phyloP scores from a whole-genome alignment of 106 monocot genomes.

The Amphibolis antarctica region DNA sequence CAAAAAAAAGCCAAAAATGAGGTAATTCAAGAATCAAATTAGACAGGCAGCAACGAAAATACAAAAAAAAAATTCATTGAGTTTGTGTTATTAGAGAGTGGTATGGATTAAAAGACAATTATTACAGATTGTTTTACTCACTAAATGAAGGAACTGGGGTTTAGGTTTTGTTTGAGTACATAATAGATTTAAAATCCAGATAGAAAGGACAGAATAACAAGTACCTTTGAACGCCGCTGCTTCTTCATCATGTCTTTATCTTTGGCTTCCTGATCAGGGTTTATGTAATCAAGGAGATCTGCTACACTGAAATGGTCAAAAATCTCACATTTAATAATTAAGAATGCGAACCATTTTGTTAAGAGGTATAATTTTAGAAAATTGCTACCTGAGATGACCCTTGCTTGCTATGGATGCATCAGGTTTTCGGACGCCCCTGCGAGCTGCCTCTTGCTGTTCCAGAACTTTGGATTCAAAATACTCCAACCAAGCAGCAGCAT shows the following conservation, averaged over 20 bases:
- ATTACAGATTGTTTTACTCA: no score
- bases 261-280: constrained; percentile 69
- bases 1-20: neutral
- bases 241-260: constrained; percentile 60
- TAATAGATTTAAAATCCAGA: neutral
- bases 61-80: no score
- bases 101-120: no score
- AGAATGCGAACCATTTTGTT: constrained; percentile 2
- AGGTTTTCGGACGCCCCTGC: constrained; percentile 81
- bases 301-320: constrained; percentile 72
- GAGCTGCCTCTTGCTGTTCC: constrained; percentile 92
- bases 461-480: constrained; percentile 92
- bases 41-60: no score
- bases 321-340: constrained; percentile 19
- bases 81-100: no score
- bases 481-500: constrained; percentile 94
- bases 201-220: neutral
- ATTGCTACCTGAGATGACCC: constrained; percentile 83
- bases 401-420: constrained; percentile 97
- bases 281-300: constrained; percentile 98
- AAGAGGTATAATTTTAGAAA: neutral
- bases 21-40: neutral
- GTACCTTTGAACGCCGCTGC: constrained; percentile 48
- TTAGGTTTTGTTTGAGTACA: no score
- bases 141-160: no score